Evolutionary conservation across 148 eudicot genomes (phyloP), one percentile per base, ranked within the genome.

Genomic region (Rhododendron griersonianum): DNA sequence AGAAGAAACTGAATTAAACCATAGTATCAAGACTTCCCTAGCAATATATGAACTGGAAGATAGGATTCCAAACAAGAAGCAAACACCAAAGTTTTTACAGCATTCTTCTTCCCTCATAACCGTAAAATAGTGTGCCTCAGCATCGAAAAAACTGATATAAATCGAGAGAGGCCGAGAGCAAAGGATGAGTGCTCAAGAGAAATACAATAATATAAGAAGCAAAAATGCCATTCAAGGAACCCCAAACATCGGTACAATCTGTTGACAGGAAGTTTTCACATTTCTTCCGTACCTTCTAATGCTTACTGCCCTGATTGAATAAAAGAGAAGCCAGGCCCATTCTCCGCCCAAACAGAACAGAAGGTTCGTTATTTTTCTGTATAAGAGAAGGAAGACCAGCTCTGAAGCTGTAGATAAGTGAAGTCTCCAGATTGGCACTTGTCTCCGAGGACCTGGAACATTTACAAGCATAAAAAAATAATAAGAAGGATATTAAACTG

Each of bases 321-420:
- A 95, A 80, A 91, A 95, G 91, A n/a, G 94, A 92, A 53, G 93
- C 92, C 9, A 95, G 87, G 55, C 93, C 91, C 39, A 85, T 76
- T 87, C 91, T 92, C 98, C 95, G 91, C 77, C 95, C 94, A 87
- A 89, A 90, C 74, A 91, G 28, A 44, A 87, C 83, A 18, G 92
- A 48, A 76, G 91, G 88, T 80, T 84, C 92, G n/a, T 84, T 92
- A 51, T 57, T 85, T 85, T 65, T 83, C 50, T 92, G 88, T 50
- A 91, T 47, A 30, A 91, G 88, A 86, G 93, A 90, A 61, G 87
- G 86, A 81, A 87, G 61, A 65, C 94, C 90, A 28, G 78, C 39
- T n/a, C 81, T 86, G 87, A 85, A 39, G 83, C 63, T 84, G 41
- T 87, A 78, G 75, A 44, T 84, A 65, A 83, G 87, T 8, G 87